phyloP scores from a whole-genome alignment of 495 filamentous ascomycete species.

The Talaromyces borbonicus region DNA sequence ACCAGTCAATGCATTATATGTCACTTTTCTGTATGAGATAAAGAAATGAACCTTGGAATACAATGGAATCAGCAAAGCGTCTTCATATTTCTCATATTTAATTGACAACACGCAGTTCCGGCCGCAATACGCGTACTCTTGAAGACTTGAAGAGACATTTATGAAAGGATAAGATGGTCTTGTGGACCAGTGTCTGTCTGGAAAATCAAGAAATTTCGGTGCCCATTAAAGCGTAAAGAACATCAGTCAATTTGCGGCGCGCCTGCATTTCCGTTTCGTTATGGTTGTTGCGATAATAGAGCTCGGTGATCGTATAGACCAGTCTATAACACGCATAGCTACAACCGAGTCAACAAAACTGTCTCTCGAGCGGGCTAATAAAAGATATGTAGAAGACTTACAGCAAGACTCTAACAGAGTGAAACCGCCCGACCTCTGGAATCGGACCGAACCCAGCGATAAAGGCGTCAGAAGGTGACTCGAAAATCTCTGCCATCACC shows the following conservation, averaged over 20 bases:
- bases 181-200: no score
- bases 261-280: constrained; percentile 29
- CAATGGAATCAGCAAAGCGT: no score
- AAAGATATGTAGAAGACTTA: constrained; percentile 14
- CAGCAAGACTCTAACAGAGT: constrained; percentile 25
- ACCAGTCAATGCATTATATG: no score
- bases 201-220: no score
- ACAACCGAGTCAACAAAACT: not conserved
- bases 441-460: constrained; percentile 31
- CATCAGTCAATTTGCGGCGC: constrained; percentile 24
- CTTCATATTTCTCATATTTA: no score
- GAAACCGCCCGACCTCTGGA: constrained; percentile 13
- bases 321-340: constrained; percentile 36
- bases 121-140: no score
- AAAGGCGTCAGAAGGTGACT: constrained; percentile 22
- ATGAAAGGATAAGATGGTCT: no score
- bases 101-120: no score
- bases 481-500: constrained; percentile 36
- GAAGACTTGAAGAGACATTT: no score
- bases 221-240: not conserved
- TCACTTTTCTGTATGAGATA: no score
- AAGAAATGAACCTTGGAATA: no score
- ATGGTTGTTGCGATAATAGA: constrained; percentile 31
- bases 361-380: constrained; percentile 4
- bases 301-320: constrained; percentile 27